Conservation (phyloP, 192 early-diverging fungal species). For the Coemansia sp. region DNA sequence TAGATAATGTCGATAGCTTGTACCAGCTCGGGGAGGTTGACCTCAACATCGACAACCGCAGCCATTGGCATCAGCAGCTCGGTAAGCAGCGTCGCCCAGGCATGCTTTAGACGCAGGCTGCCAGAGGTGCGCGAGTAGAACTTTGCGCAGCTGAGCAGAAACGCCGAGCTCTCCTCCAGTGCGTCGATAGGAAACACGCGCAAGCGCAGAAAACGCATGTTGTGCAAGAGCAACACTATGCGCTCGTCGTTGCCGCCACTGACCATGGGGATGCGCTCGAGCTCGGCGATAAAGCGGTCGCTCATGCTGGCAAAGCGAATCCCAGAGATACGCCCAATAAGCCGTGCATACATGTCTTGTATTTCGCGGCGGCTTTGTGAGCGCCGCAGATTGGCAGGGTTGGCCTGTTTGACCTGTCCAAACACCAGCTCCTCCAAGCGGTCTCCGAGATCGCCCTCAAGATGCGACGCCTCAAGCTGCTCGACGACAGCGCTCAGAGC, state of each 20-base stretch:
- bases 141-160: slow-evolving; percentile 83
- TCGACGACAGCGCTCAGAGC: slow-evolving; percentile 82
- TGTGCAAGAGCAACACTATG: slow-evolving; percentile 79
- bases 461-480: slow-evolving; percentile 62
- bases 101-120: slow-evolving; percentile 78
- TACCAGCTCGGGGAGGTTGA: slow-evolving; percentile 90
- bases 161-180: slow-evolving; percentile 93
- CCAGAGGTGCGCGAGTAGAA: slow-evolving; percentile 80
- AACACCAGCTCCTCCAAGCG: slow-evolving; percentile 94
- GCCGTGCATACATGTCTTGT: slow-evolving; percentile 84
- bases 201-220: slow-evolving; percentile 87
- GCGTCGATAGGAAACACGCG: slow-evolving; percentile 93
- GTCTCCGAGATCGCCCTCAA: slow-evolving; percentile 79
- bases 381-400: slow-evolving; percentile 69
- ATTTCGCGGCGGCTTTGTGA: slow-evolving; percentile 82
- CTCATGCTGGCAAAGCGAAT: slow-evolving; percentile 91
- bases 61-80: slow-evolving; percentile 89
- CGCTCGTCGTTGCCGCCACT: slow-evolving; percentile 66
- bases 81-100: slow-evolving; percentile 87
- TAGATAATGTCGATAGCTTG: slow-evolving; percentile 90
- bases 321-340: slow-evolving; percentile 88
- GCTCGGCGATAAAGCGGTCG: slow-evolving; percentile 87
- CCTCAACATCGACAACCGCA: slow-evolving; percentile 86
- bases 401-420: slow-evolving; percentile 77
- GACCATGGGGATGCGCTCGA: slow-evolving; percentile 68